Evolutionary conservation across 768 basidiomycete genomes (phyloP).

Genomic region (Rhodotorula sphaerocarpa): DNA sequence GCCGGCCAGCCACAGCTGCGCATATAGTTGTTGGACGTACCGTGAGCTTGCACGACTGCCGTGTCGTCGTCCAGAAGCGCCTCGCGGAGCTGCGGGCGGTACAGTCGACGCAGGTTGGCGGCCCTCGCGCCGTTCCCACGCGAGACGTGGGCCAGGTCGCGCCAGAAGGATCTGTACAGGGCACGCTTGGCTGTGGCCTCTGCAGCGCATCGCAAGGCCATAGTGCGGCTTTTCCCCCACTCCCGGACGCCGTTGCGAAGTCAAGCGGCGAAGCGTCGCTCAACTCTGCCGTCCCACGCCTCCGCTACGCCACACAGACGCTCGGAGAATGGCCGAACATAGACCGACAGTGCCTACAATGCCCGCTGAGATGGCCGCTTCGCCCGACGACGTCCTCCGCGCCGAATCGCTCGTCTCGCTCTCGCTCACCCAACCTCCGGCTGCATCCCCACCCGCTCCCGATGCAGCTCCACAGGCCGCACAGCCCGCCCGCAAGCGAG

Average conservation of each 20-base stretch:
- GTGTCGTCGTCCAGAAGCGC: neutral
- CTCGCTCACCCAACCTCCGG: neutral
- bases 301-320: neutral
- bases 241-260: neutral
- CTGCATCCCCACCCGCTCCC: neutral
- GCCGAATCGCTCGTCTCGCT: neutral
- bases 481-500: neutral
- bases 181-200: neutral
- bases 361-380: neutral
- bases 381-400: neutral
- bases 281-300: too few relatives aligned
- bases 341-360: too few relatives aligned
- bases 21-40: neutral
- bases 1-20: too few relatives aligned
- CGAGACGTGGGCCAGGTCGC: neutral
- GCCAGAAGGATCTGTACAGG: slow-evolving; percentile 4
- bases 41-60: neutral
- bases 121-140: neutral
- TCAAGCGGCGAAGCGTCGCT: neutral
- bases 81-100: neutral
- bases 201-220: neutral
- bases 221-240: neutral
- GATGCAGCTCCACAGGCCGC: neutral
- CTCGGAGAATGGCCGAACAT: too few relatives aligned
- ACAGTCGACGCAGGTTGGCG: slow-evolving; percentile 1